Evolutionary conservation across 768 basidiomycete species (phyloP).

Genomic region (Lentinula lateritia): DNA sequence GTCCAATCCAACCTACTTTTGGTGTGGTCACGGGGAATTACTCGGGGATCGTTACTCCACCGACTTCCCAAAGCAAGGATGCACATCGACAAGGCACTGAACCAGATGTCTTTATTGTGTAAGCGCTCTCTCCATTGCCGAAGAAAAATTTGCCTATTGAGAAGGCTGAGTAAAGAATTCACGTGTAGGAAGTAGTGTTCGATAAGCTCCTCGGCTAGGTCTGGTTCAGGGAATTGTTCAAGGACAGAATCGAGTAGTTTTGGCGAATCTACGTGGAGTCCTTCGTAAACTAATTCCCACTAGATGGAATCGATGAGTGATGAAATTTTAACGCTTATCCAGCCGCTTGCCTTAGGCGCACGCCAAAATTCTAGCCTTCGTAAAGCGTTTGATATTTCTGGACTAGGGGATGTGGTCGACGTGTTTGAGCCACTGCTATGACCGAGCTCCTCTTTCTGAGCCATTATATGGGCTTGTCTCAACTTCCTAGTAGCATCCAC

Average conservation of each 20-base stretch:
- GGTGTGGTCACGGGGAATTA: constrained; percentile 27
- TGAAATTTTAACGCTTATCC: background rate
- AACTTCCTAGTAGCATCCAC: constrained; percentile 49
- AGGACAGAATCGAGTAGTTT: constrained; percentile 28
- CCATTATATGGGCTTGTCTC: constrained; percentile 44
- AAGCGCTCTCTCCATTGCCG: constrained; percentile 50
- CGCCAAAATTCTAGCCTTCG: constrained; percentile 51
- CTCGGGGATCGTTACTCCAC: constrained; percentile 58
- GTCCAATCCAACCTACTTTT: constrained; percentile 36
- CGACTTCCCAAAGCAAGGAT: constrained; percentile 69
- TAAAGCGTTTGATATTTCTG: constrained; percentile 12
- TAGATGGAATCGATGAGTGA: constrained; percentile 16
- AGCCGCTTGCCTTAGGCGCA: constrained; percentile 43
- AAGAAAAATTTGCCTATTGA: constrained; percentile 69
- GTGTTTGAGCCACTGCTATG: constrained; percentile 4
- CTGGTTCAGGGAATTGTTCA: constrained; percentile 54
- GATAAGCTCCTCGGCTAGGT: constrained; percentile 56
- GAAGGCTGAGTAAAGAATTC: constrained; percentile 57
- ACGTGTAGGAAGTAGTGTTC: constrained; percentile 60
- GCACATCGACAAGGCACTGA: constrained; percentile 53
- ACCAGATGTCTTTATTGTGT: constrained; percentile 52
- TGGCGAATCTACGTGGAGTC: constrained; percentile 26
- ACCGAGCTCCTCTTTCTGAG: constrained; percentile 17
- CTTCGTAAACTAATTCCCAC: constrained; percentile 61
- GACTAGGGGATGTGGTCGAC: constrained; percentile 11